Base-by-base conservation (phyloP, 2,329 filamentous ascomycete genomes). In the Botryotinia narcissicola region DNA sequence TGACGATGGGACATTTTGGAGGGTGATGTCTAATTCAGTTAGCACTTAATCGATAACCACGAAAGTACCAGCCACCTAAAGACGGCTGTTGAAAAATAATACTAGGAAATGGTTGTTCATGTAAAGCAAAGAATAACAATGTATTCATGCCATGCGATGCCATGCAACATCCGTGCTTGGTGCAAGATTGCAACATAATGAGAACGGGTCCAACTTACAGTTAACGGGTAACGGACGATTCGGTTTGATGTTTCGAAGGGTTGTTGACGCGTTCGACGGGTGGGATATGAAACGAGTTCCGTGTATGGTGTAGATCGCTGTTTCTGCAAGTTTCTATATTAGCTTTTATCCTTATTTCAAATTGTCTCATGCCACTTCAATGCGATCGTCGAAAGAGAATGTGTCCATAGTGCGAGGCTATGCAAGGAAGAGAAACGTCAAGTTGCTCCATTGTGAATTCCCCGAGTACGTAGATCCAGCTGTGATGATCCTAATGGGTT, bases 1-100 rank as follows among this genome's bases (percentile, higher is more conserved):
- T 80, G 80, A 75, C 78, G 79, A 77, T 81, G 79, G 48, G 79
- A 75, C 79, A 80, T 80, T 73, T 78, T 74, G 75, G 72, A 32
- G 25, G 25, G 18, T 68, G 32, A 10, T n/a, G 37, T 60, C 63
- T 75, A 75, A 75, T 73, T 64, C 70, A 60, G 74, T 78, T 75
- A 79, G 78, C 74, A 69, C 74, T 59, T 32, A 61, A 18, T 61
- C 70, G 12, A 29, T 73, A 74, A 71, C 75, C 76, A 73, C 59
- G 29, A 57, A 61, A 72, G 74, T 76, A 74, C 73, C 70, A 73
- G 68, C 67, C 57, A 72, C 51, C 67, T 64, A 32, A 8, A 59
- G 66, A 48, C 57, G 40, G 48, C 46, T 61, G 61, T 68, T 68
- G 40, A 22, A 29, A 60, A 48, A 68, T 44, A 14, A 54, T 51